Evolutionary conservation across 1,284 basidiomycete species (phyloP).

Genomic region (Ustilago sp.): DNA sequence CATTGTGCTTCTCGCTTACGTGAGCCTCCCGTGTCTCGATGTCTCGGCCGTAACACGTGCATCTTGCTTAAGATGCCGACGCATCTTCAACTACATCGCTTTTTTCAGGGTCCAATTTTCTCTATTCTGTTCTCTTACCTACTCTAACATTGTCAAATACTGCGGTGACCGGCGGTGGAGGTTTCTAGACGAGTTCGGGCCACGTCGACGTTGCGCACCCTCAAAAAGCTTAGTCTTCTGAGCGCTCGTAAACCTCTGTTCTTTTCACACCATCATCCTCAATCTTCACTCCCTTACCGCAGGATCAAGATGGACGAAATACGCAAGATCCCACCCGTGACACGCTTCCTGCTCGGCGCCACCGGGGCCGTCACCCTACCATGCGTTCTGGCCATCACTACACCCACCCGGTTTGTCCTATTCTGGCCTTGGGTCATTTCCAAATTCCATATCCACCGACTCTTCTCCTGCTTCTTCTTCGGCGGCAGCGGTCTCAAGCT

Average conservation of each 20-base stretch:
- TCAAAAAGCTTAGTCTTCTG: conserved; percentile 2
- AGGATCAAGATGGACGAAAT: conserved; percentile 41
- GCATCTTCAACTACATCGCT: too few species aligned
- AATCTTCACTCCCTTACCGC: not conserved
- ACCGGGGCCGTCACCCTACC: conserved; percentile 77
- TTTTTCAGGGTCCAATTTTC: conserved; percentile 27
- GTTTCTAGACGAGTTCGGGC: conserved; percentile 24
- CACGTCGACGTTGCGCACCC: conserved; percentile 20
- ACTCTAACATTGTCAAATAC: conserved; percentile 6
- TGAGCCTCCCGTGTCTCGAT: too few species aligned
- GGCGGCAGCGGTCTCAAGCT: conserved; percentile 71
- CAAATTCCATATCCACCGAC: conserved; percentile 77
- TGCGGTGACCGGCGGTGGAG: conserved; percentile 6
- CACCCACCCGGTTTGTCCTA: conserved; percentile 76
- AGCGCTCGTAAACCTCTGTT: not conserved
- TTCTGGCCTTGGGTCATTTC: conserved; percentile 72
- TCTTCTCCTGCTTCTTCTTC: conserved; percentile 81
- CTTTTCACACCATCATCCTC: conserved; percentile 5
- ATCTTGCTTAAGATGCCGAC: too few species aligned
- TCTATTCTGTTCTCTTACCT: not conserved
- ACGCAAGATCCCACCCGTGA: conserved; percentile 84
- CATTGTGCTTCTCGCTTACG: too few species aligned
- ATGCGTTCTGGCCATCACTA: conserved; percentile 75
- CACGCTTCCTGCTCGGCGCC: conserved; percentile 78
- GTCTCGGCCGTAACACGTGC: too few species aligned